Base-by-base conservation (phyloP, 2,329 filamentous ascomycete genomes). In the Zarea fungicola region DNA sequence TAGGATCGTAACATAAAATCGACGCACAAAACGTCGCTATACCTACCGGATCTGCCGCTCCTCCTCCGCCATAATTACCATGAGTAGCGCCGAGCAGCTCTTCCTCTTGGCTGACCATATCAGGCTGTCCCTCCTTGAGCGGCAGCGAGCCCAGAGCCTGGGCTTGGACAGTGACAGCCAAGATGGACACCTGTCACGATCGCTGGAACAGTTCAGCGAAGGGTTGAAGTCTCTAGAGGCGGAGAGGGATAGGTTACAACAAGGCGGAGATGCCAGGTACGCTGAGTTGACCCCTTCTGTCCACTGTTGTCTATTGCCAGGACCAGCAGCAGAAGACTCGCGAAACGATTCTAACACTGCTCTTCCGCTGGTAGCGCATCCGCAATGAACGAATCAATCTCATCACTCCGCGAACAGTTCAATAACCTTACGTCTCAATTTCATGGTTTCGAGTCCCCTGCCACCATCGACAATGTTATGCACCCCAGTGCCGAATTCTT, bases 31-130 rank as follows among this genome's bases (percentile, higher is more conserved):
- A n/a, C n/a, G n/a, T n/a, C n/a, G n/a, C n/a, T n/a, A n/a, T n/a
- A n/a, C n/a, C n/a, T n/a, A n/a, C n/a, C n/a, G n/a, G n/a, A n/a
- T n/a, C n/a, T n/a, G n/a, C n/a, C n/a, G n/a, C n/a, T n/a, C n/a
- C n/a, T n/a, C n/a, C n/a, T n/a, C n/a, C n/a, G n/a, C n/a, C n/a
- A n/a, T n/a, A n/a, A n/a, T n/a, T n/a, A n/a, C n/a, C n/a, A 50
- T 50, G 48, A 50, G 35, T 34, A 83, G 77, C 58, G 69, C 78
- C 32, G 83, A 82, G 62, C 91, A 96, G 68, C 84, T 97, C 57
- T 89, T 91, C 65, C 85, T 97, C 47, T 82, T 97, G 50, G 89
- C 91, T 61, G 93, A 99, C 71, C 92, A 97, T 69, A 88, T 97
- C 76, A 96, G 97, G 71, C 81, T 97, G 53, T 96, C 91, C 13